Percentiles rank a stretch among this genome's conserved stretches.
phyloP scores from a whole-genome alignment of 176 grass and related monocot species.

The Echinochloa phyllopogon region DNA sequence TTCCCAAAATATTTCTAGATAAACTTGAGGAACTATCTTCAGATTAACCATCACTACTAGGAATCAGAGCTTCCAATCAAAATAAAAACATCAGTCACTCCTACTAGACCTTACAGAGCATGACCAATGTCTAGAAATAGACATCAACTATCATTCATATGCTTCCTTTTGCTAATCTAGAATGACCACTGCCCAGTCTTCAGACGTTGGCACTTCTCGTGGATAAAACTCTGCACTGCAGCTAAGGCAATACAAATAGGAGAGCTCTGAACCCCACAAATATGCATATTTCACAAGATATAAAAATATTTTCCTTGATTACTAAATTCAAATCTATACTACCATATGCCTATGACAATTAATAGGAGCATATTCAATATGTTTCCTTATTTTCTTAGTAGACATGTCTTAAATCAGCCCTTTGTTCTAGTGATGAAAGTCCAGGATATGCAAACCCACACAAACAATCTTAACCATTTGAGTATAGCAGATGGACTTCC shows the following conservation, averaged over 20 bases:
- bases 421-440: constrained; percentile 4
- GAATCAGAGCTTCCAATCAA: background rate
- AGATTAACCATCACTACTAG: background rate
- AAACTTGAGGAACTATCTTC: background rate
- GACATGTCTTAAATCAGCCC: background rate
- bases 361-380: background rate
- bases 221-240: background rate
- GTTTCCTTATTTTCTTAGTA: constrained; percentile 21
- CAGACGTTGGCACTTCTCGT: background rate
- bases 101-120: background rate
- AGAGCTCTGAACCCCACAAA: background rate
- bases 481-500: background rate
- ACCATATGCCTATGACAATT: background rate
- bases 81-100: background rate
- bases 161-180: background rate
- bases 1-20: background rate
- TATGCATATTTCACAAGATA: constrained; percentile 2
- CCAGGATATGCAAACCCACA: background rate
- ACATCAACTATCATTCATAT: background rate
- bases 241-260: no score
- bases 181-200: background rate
- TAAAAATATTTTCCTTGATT: background rate
- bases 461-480: constrained; percentile 10
- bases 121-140: background rate
- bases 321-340: background rate